phyloP scores from a whole-genome alignment of 1,284 basidiomycete genomes.

The Cryptococcus sp. region DNA sequence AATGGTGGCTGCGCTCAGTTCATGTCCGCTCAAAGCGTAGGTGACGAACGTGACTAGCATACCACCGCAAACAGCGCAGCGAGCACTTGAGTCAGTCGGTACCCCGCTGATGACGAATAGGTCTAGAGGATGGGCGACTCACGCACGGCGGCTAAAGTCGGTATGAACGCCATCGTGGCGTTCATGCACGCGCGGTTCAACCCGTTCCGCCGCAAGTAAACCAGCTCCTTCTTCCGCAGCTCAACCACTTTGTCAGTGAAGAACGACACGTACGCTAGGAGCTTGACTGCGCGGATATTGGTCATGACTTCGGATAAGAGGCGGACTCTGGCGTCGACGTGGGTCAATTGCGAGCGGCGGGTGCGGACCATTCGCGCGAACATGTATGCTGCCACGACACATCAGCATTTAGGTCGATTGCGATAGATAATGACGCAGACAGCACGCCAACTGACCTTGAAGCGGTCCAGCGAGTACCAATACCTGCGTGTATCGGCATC shows the following conservation, averaged over 20 bases:
- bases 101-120: neutral
- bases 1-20: slow-evolving; percentile 67
- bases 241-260: slow-evolving; percentile 61
- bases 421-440: neutral
- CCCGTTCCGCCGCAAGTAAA: slow-evolving; percentile 42
- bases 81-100: too few relatives aligned
- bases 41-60: slow-evolving; percentile 67
- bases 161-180: slow-evolving; percentile 59
- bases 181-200: slow-evolving; percentile 35
- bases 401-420: neutral
- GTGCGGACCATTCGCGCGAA: slow-evolving; percentile 67
- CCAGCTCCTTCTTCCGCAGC: slow-evolving; percentile 61
- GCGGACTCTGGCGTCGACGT: slow-evolving; percentile 65
- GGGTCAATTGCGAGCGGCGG: slow-evolving; percentile 65
- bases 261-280: slow-evolving; percentile 58
- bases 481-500: slow-evolving; percentile 14
- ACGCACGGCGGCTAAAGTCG: slow-evolving; percentile 66
- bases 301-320: slow-evolving; percentile 40
- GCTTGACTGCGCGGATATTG: slow-evolving; percentile 52
- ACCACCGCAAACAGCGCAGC: too few relatives aligned
- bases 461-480: slow-evolving; percentile 23
- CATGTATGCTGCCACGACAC: slow-evolving; percentile 56
- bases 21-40: slow-evolving; percentile 66
- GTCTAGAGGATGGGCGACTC: slow-evolving; percentile 9
- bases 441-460: slow-evolving; percentile 14